These are phyloP conservation scores for Penicillium sclerotigenum DNA, from an alignment of 2,329 filamentous ascomycete genomes.

Conservation along the genomic window DNA sequence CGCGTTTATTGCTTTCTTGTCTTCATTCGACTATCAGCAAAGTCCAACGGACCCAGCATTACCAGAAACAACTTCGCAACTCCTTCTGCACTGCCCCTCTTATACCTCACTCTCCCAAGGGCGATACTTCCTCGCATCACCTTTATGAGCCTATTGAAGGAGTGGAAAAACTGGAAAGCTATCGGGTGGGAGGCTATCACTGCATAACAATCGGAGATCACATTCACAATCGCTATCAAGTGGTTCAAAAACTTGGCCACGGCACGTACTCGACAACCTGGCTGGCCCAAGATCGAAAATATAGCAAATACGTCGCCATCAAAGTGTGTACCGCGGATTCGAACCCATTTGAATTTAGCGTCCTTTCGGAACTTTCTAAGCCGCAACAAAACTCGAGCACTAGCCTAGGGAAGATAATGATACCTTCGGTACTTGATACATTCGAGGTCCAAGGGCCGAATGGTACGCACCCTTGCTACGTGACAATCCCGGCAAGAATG, in stretches of 20 bases:
- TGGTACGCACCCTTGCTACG: slow-evolving; percentile 12
- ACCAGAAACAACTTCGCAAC: neutral
- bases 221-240: slow-evolving; percentile 34
- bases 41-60: neutral
- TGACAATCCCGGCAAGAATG: slow-evolving; percentile 16
- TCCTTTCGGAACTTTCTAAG: slow-evolving; percentile 8
- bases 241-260: slow-evolving; percentile 43
- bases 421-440: slow-evolving; percentile 13
- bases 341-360: slow-evolving; percentile 15
- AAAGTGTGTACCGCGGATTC: slow-evolving; percentile 27
- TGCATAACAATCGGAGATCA: slow-evolving; percentile 29
- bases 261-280: slow-evolving; percentile 37
- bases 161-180: slow-evolving; percentile 24
- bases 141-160: slow-evolving; percentile 16
- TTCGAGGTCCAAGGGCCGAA: slow-evolving; percentile 17
- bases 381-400: neutral
- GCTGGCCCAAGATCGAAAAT: slow-evolving; percentile 27
- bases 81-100: neutral
- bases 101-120: neutral
- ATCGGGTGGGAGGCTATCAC: slow-evolving; percentile 29
- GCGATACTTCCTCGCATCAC: neutral
- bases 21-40: neutral
- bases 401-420: slow-evolving; percentile 1
- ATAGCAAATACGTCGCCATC: slow-evolving; percentile 25
- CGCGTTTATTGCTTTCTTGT: neutral